Evolutionary conservation across 805 yeast genomes (phyloP), one percentile per base, ranked within the genome.

Genomic region (Saccharomycopsis sp.): DNA sequence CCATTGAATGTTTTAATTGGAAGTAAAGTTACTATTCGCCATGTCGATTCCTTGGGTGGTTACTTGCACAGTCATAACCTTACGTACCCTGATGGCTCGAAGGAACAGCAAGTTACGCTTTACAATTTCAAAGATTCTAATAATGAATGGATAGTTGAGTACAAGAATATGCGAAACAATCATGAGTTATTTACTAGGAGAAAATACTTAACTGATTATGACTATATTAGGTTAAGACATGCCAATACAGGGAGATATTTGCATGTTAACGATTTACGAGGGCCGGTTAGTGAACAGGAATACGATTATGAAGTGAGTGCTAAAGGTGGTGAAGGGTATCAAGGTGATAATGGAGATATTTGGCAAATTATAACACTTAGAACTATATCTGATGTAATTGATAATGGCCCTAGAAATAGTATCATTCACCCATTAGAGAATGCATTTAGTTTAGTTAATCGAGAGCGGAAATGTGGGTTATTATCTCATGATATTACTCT

Each of bases 271-370:
- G 52, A 60, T 1, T 66, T 74, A 41, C 77, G 89, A 49, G 96
- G 97, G 2, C 96, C 96, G 7, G 75, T 88, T 22, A 75, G 90
- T 7, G 95, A 86, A 58, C 93, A 86, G 56, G 97, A 93, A 45
- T 89, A 90, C 62, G 81, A 88, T 57, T 75, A 73, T 52, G 95
- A 88, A 61, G 95, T 88, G 1, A 74, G 85, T 22, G 78, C 86
- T 51, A 67, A 77, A 45, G 93, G 90, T 3, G 75, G 74, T 60
- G 23, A 7, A 7, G 75, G 78, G 1, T 75, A 76, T 56, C 64
- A 65, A 2, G 93, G 86, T 14, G 84, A 84, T 53, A 68, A 72
- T 34, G 78, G 77, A 57, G 88, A 85, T 59, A 74, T 75, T 51
- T 88, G 87, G 72, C 74, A 74, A 45, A 63, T 90, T 17, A 70